Base-by-base conservation (phyloP, 2,329 filamentous ascomycete genomes). In the Talaromyces funiculosus region DNA sequence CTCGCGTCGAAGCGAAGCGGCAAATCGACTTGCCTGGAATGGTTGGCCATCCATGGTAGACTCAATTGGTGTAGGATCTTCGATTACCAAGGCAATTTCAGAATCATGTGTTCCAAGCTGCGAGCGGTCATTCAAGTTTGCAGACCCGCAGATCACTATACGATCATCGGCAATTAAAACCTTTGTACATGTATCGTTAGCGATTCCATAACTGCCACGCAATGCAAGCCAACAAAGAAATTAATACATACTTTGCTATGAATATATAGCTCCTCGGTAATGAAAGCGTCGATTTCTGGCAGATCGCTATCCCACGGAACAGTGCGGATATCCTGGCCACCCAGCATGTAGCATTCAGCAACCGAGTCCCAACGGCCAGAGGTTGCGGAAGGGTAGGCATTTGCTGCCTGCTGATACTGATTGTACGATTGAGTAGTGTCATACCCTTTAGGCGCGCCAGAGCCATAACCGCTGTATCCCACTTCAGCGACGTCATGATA, bases 91-190 rank as follows among this genome's bases (percentile, higher is more conserved):
- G 40, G 90, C 89, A 40, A 97, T 83, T 73, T 97, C 93, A 53
- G 89, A 94, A 74, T 97, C 93, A 73, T 96, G 93, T 67, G 88
- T 85, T 14, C 93, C 93, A 4, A 94, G 78, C 74, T 96, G 92
- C 55, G 90, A 86, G 59, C 93, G 88, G 72, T 97, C 93, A 73
- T 97, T 97, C 68, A 97, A 82, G 74, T 97, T 97, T 64, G 90
- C 90, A 26, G 88, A 92, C 18, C 91, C 91, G 71, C 91, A 94
- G 57, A 97, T 85, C 1, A 90, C 91, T 53, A 91, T 83, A 58
- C 86, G 86, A 73, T 97, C 93, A 71, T 97, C 92, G 1, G 88
- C 89, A 66, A 97, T 93, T 66, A 94, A 82, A 58, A 81, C 73
- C 78, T 81, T 60, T 38, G 49, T 72, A 64, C 66, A 64, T 43